Base-by-base conservation (phyloP, 192 early-diverging fungal species). In the Pilaira anomala region DNA sequence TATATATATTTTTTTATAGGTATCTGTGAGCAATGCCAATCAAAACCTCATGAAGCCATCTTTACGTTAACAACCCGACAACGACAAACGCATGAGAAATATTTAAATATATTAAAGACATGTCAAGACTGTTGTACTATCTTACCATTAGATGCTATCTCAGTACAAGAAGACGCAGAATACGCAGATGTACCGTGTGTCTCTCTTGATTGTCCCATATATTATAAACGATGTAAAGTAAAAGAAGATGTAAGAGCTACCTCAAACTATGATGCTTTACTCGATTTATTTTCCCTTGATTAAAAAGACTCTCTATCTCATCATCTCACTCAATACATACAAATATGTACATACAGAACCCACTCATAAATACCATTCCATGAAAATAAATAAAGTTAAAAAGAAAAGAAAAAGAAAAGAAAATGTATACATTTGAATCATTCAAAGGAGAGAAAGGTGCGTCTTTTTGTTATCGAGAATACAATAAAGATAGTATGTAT, bases 191-290 rank as follows among this genome's bases (percentile, higher is more conserved):
- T 62, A 13, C 70, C 70, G 16, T 88, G 87, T 73, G 58, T 72
- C 28, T 88, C 85, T 18, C 61, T 88, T 14, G 87, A 88, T 48
- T 88, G 87, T 59, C 76, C 77, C 8, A 72, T 86, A 6, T 80
- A 76, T 29, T 88, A 69, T 72, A 72, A 69, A 58, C 41, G 71
- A 36, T 26, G 42, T 21, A 73, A 67, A 30, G 28, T 53, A 25
- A 63, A 52, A 49, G 30, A 66, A 24, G 66, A 73, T 21, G 40
- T 73, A 19, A 41, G 41, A 41, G 65, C 25, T 11, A 19, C 48
- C 0, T 56, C 65, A 18, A 26, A 28, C 2, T 72, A 72, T 30
- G 60, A 63, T 26, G 36, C 29, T 8, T 50, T 72, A 14, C 50
- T 72, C 11, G 63, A 72, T 7, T 46, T 29, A 29, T 54, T 24